Base-by-base conservation (phyloP, 257 asterid genomes). In the Scutellaria baicalensis region DNA sequence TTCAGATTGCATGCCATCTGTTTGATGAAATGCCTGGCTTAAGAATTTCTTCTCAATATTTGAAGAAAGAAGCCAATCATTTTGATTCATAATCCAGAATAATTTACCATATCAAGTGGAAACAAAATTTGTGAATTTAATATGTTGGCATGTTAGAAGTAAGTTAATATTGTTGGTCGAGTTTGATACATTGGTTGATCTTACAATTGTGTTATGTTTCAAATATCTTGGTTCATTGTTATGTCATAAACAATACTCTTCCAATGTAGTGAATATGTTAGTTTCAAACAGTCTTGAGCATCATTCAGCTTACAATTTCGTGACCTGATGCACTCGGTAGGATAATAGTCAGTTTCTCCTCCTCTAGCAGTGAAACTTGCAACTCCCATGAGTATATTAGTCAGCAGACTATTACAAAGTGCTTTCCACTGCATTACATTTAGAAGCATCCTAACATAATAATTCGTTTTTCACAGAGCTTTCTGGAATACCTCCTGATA, bases 401-500 rank as follows among this genome's bases (percentile, higher is more conserved):
- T 8, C 45, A 44, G 33, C 33, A 27, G 33, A 27, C 2, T 27
- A 27, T 27, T 27, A 27, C 50, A 8, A 10, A 55, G 42, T 57
- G 23, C 20, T 69, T 61, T 43, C 47, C 16, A 43, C 59, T 1
- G 35, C 13, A 17, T 23, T 8, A 18, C 8, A 40, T 55, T 74
- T 27, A 27, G 33, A 27, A 10, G 10, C 59, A 71, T 51, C 73
- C 50, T 69, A n/a, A 68, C 62, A 1, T 45, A 9, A 4, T 2
- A 1, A 27, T 6, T 68, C 21, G 38, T 59, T 61, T 27, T 50
- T 76, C 45, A 66, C 91, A 92, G 98, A 92, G 85, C 95, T 92
- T 82, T 84, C 88, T 3, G 89, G 95, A 55, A 80, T 92, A 56
- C 91, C 96, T 68, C 74, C 86, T 8, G 97, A 90, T n/a, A 90